A percentile compares a stretch with the other conserved stretches of the same genome.
These are phyloP conservation scores for Sphenostylis stenocarpa DNA, from an alignment of 306 rosid genomes.

Conservation along the genomic window DNA sequence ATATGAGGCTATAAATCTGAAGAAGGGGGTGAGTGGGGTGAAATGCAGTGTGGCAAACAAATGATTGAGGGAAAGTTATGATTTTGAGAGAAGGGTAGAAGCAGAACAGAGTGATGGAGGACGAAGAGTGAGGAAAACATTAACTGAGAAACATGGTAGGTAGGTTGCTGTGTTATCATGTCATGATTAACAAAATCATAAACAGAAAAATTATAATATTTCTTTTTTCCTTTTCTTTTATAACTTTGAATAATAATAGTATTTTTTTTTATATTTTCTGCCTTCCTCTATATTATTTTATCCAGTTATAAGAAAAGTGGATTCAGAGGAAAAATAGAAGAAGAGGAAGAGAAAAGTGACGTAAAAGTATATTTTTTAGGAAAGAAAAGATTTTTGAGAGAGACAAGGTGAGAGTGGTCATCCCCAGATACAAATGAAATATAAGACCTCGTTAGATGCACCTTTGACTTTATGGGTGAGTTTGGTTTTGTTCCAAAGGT, in stretches of 20 bases:
- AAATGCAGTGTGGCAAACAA: slow-evolving; percentile 29
- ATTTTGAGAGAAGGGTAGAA: slow-evolving; percentile 22
- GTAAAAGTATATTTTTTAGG: neutral
- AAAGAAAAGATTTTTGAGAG: neutral
- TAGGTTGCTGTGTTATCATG: slow-evolving; percentile 32
- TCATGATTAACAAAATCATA: slow-evolving; percentile 17
- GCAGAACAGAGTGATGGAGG: slow-evolving; percentile 15
- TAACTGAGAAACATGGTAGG: slow-evolving; percentile 30
- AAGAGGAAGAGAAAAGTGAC: neutral
- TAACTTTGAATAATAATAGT: neutral
- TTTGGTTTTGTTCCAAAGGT: neutral
- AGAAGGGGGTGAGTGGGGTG: neutral
- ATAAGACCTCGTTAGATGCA: neutral
- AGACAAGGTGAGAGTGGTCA: slow-evolving; percentile 22
- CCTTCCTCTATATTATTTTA: neutral
- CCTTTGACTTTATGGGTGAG: slow-evolving; percentile 13
- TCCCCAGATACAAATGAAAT: neutral
- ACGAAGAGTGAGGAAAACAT: neutral
- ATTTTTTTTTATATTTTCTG: neutral
- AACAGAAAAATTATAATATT: neutral
- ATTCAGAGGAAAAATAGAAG: neutral
- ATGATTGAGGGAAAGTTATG: neutral
- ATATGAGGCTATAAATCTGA: slow-evolving; percentile 15
- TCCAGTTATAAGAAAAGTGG: neutral
- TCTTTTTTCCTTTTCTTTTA: neutral